Conservation (phyloP, 176 grass and related monocot species). For the Oryza glaberrima region DNA sequence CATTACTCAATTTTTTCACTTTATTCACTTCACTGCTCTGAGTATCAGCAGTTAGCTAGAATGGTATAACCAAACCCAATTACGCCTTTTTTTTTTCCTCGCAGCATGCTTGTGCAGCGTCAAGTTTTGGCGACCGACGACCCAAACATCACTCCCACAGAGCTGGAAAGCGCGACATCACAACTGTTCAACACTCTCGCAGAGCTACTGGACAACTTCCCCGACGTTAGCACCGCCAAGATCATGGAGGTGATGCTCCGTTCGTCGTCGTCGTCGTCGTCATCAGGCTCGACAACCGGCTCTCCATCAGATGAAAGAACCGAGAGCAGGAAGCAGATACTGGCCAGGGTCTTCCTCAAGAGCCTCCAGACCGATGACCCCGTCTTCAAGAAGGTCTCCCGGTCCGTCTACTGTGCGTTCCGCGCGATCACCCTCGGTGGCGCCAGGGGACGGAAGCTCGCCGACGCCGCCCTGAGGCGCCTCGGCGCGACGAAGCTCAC, state of each 20-base stretch:
- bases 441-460: constrained; percentile 60
- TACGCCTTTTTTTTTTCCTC: not conserved
- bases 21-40: not conserved
- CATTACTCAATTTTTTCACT: not conserved
- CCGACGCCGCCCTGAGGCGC: constrained; percentile 55
- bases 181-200: constrained; percentile 50
- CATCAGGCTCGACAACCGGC: not conserved
- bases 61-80: not conserved
- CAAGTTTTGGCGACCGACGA: constrained; percentile 76
- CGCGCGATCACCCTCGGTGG: constrained; percentile 63
- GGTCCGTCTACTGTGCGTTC: constrained; percentile 68
- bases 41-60: not conserved
- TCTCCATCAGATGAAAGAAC: constrained; percentile 41
- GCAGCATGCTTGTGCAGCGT: constrained; percentile 79
- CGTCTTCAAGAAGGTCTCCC: constrained; percentile 70
- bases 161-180: constrained; percentile 47
- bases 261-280: constrained; percentile 14
- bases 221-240: constrained; percentile 64
- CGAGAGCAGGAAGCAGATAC: constrained; percentile 62
- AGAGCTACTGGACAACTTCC: constrained; percentile 54
- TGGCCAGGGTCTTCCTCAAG: constrained; percentile 75
- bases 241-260: constrained; percentile 62
- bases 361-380: constrained; percentile 74
- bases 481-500: constrained; percentile 58
- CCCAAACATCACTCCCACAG: constrained; percentile 32